Base-by-base conservation (phyloP, 164 flowering plant species). In the Piper longum region DNA sequence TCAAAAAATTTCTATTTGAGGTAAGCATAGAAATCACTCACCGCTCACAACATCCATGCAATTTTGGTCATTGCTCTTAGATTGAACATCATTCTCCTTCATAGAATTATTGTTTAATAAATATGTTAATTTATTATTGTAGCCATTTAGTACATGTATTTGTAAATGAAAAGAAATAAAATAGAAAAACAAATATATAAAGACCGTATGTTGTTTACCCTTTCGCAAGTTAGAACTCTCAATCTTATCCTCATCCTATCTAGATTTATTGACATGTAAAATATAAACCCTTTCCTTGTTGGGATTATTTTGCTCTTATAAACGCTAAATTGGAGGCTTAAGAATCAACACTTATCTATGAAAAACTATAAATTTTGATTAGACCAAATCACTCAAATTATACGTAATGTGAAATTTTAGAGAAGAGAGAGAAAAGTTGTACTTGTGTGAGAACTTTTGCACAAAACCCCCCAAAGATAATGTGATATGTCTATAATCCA, bases 291-390 rank as follows among this genome's bases (percentile, higher is more conserved):
- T 61, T 18, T 60, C 70, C 58, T 57, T 52, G 52, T 43, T 26
- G 7, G 42, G 39, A 16, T 60, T 56, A 43, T 45, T 55, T 42
- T 67, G 59, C 41, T 45, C 66, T 42, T 71, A 71, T 16, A 54
- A 54, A 71, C 40, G 39, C 68, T 43, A 70, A 51, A 60, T 41
- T 57, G 42, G 62, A 62, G 71, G 58, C 44, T 66, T 57, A 17
- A 58, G 43, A 63, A 52, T 64, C 39, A 14, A 26, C 72, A 64
- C 66, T 60, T 65, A 69, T 79, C 60, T 84, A 91, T 89, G 82
- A 26, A 2, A 60, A 68, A 57, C 26, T 26, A 7, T 6, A 36
- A 4, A 8, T 26, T n/a, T 26, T 26, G 16, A 9, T 48, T 12
- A 48, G 14, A 14, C 1, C 8, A 57, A 18, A 26, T 36, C 42